These are phyloP conservation scores for Polyporus tsugae DNA, from an alignment of 1,284 basidiomycete species.

Conservation along the genomic window DNA sequence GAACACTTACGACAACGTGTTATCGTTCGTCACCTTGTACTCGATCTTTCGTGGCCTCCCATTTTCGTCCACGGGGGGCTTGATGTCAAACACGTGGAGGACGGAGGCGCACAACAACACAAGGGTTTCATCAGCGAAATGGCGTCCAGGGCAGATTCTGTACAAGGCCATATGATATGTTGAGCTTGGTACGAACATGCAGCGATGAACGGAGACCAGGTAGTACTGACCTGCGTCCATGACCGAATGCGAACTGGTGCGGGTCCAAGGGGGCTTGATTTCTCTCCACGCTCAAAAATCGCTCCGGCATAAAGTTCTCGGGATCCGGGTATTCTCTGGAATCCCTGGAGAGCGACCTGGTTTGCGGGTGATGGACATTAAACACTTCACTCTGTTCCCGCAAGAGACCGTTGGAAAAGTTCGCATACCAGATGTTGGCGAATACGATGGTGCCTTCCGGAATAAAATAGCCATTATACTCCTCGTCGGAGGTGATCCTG, in stretches of 20 bases:
- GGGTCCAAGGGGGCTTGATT: slow-evolving; percentile 20
- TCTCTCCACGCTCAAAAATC: slow-evolving; percentile 30
- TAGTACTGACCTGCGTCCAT: slow-evolving; percentile 23
- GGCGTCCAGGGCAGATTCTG: slow-evolving; percentile 27
- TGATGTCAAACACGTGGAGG: slow-evolving; percentile 22
- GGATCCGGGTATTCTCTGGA: slow-evolving; percentile 29
- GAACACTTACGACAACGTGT: slow-evolving; percentile 12
- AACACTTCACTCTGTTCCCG: neutral
- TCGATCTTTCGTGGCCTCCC: slow-evolving; percentile 10
- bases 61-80: slow-evolving; percentile 14
- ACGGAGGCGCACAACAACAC: slow-evolving; percentile 19
- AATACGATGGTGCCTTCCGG: slow-evolving; percentile 18
- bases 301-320: slow-evolving; percentile 30
- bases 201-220: too few species aligned
- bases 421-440: slow-evolving; percentile 14
- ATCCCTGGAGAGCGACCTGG: slow-evolving; percentile 31
- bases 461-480: slow-evolving; percentile 23
- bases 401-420: neutral
- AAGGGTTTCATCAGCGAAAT: slow-evolving; percentile 24
- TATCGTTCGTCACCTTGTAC: slow-evolving; percentile 5
- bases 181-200: neutral
- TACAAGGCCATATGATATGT: too few species aligned
- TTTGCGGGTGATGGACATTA: neutral
- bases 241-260: slow-evolving; percentile 16
- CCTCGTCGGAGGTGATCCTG: slow-evolving; percentile 18